These are phyloP conservation scores for Ramaria rubella DNA, from an alignment of 768 basidiomycete genomes.

Conservation along the genomic window DNA sequence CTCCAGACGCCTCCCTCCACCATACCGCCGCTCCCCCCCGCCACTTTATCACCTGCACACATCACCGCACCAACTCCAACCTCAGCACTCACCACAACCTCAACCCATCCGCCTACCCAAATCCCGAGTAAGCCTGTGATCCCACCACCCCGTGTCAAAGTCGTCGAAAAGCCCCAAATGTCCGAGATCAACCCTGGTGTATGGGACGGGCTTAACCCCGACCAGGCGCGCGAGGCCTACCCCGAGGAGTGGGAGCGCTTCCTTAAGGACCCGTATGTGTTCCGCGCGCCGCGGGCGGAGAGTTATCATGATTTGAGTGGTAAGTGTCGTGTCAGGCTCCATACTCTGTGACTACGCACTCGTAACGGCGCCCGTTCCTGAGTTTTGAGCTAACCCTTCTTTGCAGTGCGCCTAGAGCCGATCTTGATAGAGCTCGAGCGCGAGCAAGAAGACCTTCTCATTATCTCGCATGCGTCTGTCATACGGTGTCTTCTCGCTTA, in stretches of 20 bases:
- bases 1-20: neutral
- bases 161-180: slow-evolving; percentile 95
- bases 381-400: neutral
- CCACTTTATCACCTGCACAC: neutral
- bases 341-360: slow-evolving; percentile 20
- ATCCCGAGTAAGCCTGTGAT: neutral
- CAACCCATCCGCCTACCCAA: slow-evolving; percentile 3
- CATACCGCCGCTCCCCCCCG: neutral
- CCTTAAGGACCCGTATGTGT: slow-evolving; percentile 87
- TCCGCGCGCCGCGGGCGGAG: slow-evolving; percentile 88
- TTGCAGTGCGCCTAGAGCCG: slow-evolving; percentile 83
- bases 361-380: neutral
- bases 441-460: slow-evolving; percentile 88
- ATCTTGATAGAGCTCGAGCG: slow-evolving; percentile 90
- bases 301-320: slow-evolving; percentile 94
- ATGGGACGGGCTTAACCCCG: slow-evolving; percentile 92
- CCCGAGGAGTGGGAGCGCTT: slow-evolving; percentile 94
- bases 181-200: slow-evolving; percentile 96
- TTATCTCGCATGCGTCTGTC: slow-evolving; percentile 95
- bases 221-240: slow-evolving; percentile 83
- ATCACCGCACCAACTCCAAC: neutral
- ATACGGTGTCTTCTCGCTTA: slow-evolving; percentile 93
- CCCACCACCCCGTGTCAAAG: slow-evolving; percentile 52
- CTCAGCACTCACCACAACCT: slow-evolving; percentile 7
- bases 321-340: too few species aligned